phyloP scores from a whole-genome alignment of 495 filamentous ascomycete genomes.

The Hypoxylon perforatum region DNA sequence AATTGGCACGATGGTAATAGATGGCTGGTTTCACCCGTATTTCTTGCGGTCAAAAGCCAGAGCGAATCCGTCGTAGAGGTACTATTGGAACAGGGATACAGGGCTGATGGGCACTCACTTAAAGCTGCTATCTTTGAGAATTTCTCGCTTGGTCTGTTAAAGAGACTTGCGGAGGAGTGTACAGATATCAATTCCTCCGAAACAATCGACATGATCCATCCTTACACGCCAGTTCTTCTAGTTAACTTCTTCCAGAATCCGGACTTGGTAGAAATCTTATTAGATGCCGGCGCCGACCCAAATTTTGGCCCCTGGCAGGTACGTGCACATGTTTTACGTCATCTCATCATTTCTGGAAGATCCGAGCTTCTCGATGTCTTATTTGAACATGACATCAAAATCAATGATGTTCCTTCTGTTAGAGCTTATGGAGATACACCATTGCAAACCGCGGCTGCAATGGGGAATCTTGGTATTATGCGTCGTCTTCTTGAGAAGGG shows the following conservation, averaged over 20 bases:
- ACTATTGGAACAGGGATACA: slow-evolving; percentile 4
- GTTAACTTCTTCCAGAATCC: not conserved
- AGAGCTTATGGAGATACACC: slow-evolving; percentile 1
- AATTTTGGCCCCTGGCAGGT: slow-evolving; percentile 7
- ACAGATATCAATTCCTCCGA: slow-evolving; percentile 8
- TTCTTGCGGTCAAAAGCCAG: not conserved
- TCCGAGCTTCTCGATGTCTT: slow-evolving; percentile 2
- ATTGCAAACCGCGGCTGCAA: slow-evolving; percentile 1
- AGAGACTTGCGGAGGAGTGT: not conserved
- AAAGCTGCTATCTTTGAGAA: slow-evolving; percentile 3
- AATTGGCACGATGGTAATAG: slow-evolving; percentile 8
- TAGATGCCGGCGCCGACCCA: slow-evolving; percentile 12
- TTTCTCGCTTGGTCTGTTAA: not conserved
- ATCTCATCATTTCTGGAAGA: not conserved
- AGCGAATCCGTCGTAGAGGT: not conserved
- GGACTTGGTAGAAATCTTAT: not conserved
- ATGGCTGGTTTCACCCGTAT: not conserved
- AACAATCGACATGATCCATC: not conserved
- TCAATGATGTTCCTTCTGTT: not conserved
- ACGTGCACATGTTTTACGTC: not conserved
- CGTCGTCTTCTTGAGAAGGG: slow-evolving; percentile 1
- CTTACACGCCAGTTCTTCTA: not conserved
- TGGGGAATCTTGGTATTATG: slow-evolving; percentile 4
- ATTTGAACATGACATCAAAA: slow-evolving; percentile 1
- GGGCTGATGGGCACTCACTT: slow-evolving; percentile 1